A percentile compares a stretch with the other conserved stretches of the same genome.
Evolutionary conservation across 495 filamentous ascomycete genomes (phyloP).

Genomic region (Neurospora sp.): DNA sequence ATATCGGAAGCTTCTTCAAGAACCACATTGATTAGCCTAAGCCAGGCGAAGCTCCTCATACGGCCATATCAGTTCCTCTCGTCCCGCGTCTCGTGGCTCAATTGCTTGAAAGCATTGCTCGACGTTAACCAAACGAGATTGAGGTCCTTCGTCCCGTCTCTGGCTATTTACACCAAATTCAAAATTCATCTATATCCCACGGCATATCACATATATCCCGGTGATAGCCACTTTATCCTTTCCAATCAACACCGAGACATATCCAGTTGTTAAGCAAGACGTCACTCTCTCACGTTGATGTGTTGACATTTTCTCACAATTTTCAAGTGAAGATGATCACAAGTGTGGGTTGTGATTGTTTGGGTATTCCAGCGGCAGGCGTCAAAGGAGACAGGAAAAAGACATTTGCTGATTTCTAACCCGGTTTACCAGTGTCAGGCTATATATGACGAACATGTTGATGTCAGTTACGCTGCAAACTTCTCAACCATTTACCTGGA

Average conservation of each 20-base stretch:
- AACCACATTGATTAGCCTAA: background rate
- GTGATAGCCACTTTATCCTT: background rate
- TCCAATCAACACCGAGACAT: background rate
- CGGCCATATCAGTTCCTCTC: background rate
- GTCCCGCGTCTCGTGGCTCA: background rate
- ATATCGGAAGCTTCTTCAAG: background rate
- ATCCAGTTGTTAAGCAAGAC: background rate
- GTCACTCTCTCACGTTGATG: background rate
- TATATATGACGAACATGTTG: background rate
- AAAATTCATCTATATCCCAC: background rate
- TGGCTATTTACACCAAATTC: background rate
- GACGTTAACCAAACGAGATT: background rate
- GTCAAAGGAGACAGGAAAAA: background rate
- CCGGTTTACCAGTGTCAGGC: background rate
- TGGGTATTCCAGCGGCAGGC: background rate
- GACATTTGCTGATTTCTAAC: background rate
- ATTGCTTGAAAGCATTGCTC: background rate
- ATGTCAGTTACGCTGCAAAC: background rate
- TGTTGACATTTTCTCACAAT: background rate
- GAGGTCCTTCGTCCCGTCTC: background rate
- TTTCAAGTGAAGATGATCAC: background rate
- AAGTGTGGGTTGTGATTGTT: background rate
- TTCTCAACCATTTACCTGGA: background rate
- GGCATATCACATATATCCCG: background rate
- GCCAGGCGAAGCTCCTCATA: background rate